Conservation (phyloP, 208 protist genomes). For the Acanthamoeba royreba region DNA sequence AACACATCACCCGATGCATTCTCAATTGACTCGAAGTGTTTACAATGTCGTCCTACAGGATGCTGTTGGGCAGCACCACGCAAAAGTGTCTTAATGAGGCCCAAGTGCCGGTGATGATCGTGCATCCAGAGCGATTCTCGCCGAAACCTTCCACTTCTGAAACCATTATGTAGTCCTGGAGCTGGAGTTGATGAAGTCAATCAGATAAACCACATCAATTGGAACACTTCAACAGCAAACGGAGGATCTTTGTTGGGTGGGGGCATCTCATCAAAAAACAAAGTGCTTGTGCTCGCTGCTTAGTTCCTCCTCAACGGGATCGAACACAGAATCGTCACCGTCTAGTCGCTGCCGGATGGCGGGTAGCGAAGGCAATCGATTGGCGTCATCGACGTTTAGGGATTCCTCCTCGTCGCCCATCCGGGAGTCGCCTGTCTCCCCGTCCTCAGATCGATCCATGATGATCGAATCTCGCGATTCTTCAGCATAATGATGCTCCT, state of each 20-base stretch:
- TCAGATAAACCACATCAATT: not conserved
- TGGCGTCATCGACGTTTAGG: too few relatives aligned
- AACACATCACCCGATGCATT: not conserved
- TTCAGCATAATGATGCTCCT: not conserved
- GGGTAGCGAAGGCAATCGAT: too few relatives aligned
- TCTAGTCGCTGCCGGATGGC: not conserved
- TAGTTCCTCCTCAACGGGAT: not conserved
- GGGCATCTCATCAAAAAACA: not conserved
- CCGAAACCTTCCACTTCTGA: too few relatives aligned
- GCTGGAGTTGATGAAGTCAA: too few relatives aligned
- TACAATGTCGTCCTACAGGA: not conserved
- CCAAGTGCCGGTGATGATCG: not conserved
- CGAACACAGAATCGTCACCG: not conserved
- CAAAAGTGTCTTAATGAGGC: not conserved
- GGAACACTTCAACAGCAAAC: not conserved
- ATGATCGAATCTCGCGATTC: too few relatives aligned
- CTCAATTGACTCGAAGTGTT: not conserved
- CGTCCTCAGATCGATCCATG: too few relatives aligned
- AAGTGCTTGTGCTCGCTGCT: not conserved
- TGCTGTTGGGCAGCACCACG: not conserved
- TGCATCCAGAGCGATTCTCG: too few relatives aligned
- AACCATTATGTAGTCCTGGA: too few relatives aligned
- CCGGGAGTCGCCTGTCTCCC: too few relatives aligned
- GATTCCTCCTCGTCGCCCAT: too few relatives aligned
- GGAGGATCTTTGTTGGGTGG: not conserved